Percentiles rank a stretch among this genome's conserved stretches.
Evolutionary conservation across 2,329 filamentous ascomycete genomes (phyloP).

Genomic region (Gnomoniopsis smithogilvyi): DNA sequence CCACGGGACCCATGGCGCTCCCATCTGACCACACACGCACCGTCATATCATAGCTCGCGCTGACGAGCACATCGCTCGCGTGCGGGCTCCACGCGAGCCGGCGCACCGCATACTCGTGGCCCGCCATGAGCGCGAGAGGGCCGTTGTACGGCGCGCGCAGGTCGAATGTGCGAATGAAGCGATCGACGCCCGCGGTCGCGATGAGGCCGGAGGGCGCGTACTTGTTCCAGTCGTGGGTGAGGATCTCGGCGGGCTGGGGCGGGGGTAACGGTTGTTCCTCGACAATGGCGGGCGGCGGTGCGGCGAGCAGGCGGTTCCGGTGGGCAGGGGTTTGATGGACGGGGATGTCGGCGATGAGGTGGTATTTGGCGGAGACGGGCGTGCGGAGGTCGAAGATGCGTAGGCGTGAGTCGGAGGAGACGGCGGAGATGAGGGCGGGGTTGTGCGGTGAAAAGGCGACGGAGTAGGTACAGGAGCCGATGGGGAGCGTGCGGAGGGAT

Average conservation of each 20-base stretch:
- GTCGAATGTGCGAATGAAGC: slow-evolving; percentile 84
- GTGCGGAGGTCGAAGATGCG: slow-evolving; percentile 90
- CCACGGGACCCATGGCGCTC: slow-evolving; percentile 29
- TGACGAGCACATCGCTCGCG: slow-evolving; percentile 81
- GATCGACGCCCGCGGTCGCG: slow-evolving; percentile 86
- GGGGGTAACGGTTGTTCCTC: slow-evolving; percentile 31
- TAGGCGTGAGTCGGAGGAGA: slow-evolving; percentile 84
- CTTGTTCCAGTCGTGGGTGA: slow-evolving; percentile 99
- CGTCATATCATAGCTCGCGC: slow-evolving; percentile 96
- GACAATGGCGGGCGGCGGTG: slow-evolving; percentile 35
- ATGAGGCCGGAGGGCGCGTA: slow-evolving; percentile 75
- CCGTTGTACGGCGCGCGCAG: slow-evolving; percentile 72
- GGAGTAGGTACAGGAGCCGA: slow-evolving; percentile 92
- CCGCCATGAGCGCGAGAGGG: slow-evolving; percentile 69
- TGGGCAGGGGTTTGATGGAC: slow-evolving; percentile 66
- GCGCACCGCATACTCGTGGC: slow-evolving; percentile 88
- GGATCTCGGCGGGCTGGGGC: slow-evolving; percentile 69
- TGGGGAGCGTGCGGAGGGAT: slow-evolving; percentile 81
- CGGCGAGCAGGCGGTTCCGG: slow-evolving; percentile 26
- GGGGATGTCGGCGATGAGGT: slow-evolving; percentile 77
- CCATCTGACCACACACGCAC: slow-evolving; percentile 90
- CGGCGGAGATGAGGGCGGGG: slow-evolving; percentile 79
- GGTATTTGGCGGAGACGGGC: slow-evolving; percentile 81
- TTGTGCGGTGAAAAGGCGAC: slow-evolving; percentile 88
- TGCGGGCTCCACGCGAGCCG: slow-evolving; percentile 91